phyloP scores from a whole-genome alignment of 345 rosid species.

The Euphorbia lathyris region DNA sequence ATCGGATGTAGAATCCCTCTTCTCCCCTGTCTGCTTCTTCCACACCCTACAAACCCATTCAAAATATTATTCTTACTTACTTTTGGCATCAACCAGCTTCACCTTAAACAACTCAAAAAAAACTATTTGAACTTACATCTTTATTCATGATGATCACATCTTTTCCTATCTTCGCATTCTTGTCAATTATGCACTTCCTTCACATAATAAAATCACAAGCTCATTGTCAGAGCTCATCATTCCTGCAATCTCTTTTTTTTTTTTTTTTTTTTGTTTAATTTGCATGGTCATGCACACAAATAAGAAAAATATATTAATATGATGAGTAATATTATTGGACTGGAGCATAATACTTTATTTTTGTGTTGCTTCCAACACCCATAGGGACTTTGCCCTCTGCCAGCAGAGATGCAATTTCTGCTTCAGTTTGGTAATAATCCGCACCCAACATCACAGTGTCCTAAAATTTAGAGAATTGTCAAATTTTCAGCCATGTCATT shows the following conservation, averaged over 20 bases:
- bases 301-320: not conserved
- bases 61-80: too few relatives aligned
- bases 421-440: constrained; percentile 83
- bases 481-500: not conserved
- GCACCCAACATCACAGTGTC: constrained; percentile 93
- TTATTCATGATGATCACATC: constrained; percentile 69
- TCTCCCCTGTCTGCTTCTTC: constrained; percentile 81
- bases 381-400: constrained; percentile 87
- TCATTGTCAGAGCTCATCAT: constrained; percentile 9
- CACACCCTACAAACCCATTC: constrained; percentile 47
- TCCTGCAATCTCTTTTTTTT: not conserved
- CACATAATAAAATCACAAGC: constrained; percentile 11
- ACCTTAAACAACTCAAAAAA: too few relatives aligned
- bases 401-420: constrained; percentile 82
- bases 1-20: constrained; percentile 77
- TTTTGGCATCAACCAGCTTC: not conserved
- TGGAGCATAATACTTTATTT: constrained; percentile 49
- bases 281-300: not conserved
- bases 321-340: not conserved
- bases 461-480: constrained; percentile 30
- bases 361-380: constrained; percentile 76
- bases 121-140: constrained; percentile 73
- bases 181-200: constrained; percentile 94
- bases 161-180: constrained; percentile 88
- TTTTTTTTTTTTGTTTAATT: too few relatives aligned